These are phyloP conservation scores for Melampsora abietis-canadensis DNA, from an alignment of 1,284 basidiomycete species.

Conservation along the genomic window DNA sequence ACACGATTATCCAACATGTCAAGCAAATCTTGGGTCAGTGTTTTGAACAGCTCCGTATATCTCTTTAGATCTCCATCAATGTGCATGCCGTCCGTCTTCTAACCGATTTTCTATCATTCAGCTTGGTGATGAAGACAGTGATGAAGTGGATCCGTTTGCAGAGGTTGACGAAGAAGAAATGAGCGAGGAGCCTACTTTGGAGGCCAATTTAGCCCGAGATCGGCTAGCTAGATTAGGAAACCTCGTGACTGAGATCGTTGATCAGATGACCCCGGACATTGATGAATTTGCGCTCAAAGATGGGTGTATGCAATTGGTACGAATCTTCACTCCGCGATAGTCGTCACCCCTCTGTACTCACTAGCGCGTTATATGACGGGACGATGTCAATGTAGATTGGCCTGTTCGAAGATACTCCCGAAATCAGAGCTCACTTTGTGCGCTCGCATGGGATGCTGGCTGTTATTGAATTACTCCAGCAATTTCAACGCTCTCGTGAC, in stretches of 20 bases:
- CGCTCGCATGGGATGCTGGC: slow-evolving; percentile 90
- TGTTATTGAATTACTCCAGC: slow-evolving; percentile 85
- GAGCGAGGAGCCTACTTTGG: slow-evolving; percentile 59
- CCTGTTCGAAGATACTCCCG: slow-evolving; percentile 76
- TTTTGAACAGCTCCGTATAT: neutral
- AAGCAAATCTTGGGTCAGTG: slow-evolving; percentile 75
- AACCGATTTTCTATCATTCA: slow-evolving; percentile 49
- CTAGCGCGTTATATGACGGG: neutral
- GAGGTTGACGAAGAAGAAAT: slow-evolving; percentile 60
- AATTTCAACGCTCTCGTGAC: slow-evolving; percentile 67
- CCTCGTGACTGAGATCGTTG: slow-evolving; percentile 76
- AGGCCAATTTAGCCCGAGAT: slow-evolving; percentile 82
- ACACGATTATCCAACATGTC: slow-evolving; percentile 64
- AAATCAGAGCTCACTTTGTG: slow-evolving; percentile 83
- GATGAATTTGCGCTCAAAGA: slow-evolving; percentile 74
- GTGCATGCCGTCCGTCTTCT: neutral
- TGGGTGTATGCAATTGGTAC: slow-evolving; percentile 80
- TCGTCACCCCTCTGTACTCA: slow-evolving; percentile 14
- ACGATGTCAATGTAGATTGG: slow-evolving; percentile 59
- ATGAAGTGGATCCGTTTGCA: slow-evolving; percentile 90
- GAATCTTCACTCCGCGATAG: slow-evolving; percentile 48
- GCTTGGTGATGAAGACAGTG: slow-evolving; percentile 73
- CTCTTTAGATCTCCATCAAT: slow-evolving; percentile 2
- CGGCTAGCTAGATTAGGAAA: slow-evolving; percentile 80
- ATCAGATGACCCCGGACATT: slow-evolving; percentile 74